These are phyloP conservation scores for Schizopora paradoxa DNA, from an alignment of 1,284 basidiomycete species.

Conservation along the genomic window DNA sequence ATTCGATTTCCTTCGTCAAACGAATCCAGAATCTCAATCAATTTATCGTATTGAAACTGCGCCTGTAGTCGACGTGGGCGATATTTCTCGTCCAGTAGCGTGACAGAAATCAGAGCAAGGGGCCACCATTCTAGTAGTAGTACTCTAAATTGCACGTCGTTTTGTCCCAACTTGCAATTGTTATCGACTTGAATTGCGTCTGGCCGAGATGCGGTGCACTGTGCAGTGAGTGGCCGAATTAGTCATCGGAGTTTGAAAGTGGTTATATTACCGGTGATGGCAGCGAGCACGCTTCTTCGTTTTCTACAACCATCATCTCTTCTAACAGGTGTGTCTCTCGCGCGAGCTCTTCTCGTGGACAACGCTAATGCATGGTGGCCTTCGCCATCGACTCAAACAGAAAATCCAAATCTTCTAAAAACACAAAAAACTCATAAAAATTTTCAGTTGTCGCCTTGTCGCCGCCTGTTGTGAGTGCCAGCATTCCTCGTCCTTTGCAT, in stretches of 20 bases:
- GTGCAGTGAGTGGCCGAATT: too few relatives aligned
- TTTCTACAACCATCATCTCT: slow-evolving; percentile 37
- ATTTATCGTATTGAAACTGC: too few relatives aligned
- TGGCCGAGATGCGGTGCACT: too few relatives aligned
- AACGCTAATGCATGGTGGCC: slow-evolving; percentile 16
- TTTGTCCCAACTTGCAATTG: too few relatives aligned
- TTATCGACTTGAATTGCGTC: too few relatives aligned
- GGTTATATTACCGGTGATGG: slow-evolving; percentile 20
- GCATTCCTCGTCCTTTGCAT: slow-evolving; percentile 21
- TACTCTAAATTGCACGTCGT: too few relatives aligned
- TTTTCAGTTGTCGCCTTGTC: slow-evolving; percentile 67
- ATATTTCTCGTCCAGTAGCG: too few relatives aligned
- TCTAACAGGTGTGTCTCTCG: slow-evolving; percentile 32
- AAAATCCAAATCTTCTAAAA: slow-evolving; percentile 34
- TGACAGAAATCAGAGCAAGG: too few relatives aligned
- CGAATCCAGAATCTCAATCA: too few relatives aligned
- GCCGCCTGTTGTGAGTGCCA: slow-evolving; percentile 56
- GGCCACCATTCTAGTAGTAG: too few relatives aligned
- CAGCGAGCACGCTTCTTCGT: slow-evolving; percentile 27
- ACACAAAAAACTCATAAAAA: slow-evolving; percentile 36
- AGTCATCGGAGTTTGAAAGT: slow-evolving; percentile 33
- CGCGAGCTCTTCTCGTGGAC: slow-evolving; percentile 32
- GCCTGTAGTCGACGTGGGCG: too few relatives aligned
- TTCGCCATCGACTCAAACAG: slow-evolving; percentile 28
- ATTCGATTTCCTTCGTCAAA: too few relatives aligned